Conservation (phyloP, 805 yeast genomes). For the Monosporozyma siamensis region DNA sequence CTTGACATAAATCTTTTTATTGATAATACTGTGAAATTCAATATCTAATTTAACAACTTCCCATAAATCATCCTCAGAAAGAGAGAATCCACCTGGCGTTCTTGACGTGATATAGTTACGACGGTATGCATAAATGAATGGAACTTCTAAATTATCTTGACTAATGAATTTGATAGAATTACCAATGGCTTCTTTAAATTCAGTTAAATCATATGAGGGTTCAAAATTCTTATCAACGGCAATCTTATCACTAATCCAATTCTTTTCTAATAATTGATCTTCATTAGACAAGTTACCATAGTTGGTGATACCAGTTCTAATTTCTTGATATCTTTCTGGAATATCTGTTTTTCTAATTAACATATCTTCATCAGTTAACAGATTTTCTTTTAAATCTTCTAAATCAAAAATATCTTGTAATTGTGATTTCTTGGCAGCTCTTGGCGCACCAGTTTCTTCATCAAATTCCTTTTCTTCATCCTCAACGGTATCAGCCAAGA, state of each 20-base stretch:
- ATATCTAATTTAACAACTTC: constrained; percentile 76
- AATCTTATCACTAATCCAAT: constrained; percentile 69
- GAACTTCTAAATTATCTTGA: constrained; percentile 78
- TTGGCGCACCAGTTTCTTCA: constrained; percentile 28
- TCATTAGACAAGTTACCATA: constrained; percentile 56
- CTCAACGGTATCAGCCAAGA: constrained; percentile 19
- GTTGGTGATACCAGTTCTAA: constrained; percentile 54
- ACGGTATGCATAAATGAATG: constrained; percentile 91
- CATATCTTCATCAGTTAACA: constrained; percentile 90
- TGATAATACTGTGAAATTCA: constrained; percentile 76
- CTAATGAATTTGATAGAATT: constrained; percentile 63
- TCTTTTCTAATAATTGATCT: constrained; percentile 63
- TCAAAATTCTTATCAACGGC: constrained; percentile 44
- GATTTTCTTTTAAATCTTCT: constrained; percentile 79
- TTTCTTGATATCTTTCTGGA: constrained; percentile 85
- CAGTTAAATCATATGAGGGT: constrained; percentile 33
- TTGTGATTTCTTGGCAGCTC: constrained; percentile 29
- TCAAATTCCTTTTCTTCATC: constrained; percentile 25
- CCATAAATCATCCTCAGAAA: constrained; percentile 86
- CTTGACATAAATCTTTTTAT: constrained; percentile 57
- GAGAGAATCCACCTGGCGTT: constrained; percentile 35
- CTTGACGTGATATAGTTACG: constrained; percentile 63
- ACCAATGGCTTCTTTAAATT: constrained; percentile 61
- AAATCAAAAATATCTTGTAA: constrained; percentile 90
- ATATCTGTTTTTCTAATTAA: constrained; percentile 74